These are phyloP conservation scores for Centaurea solstitialis DNA, from an alignment of 129 eudicot genomes.

Conservation along the genomic window DNA sequence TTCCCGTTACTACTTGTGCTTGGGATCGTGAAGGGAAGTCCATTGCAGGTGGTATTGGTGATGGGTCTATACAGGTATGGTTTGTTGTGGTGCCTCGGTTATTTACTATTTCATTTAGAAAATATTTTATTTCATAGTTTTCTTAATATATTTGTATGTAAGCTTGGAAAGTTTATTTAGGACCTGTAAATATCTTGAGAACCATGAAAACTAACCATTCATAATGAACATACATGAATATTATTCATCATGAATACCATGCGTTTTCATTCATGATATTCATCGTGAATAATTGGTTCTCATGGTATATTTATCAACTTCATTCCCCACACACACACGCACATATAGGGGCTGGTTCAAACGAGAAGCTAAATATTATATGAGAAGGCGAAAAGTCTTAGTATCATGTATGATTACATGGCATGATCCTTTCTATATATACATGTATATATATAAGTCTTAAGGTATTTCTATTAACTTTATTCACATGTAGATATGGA, in stretches of 20 bases:
- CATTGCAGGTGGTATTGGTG: constrained; percentile 93
- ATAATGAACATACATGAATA: not conserved
- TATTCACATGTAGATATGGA: constrained; percentile 67
- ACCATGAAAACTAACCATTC: not conserved
- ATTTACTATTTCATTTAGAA: not conserved
- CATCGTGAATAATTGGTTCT: not conserved
- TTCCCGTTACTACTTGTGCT: constrained; percentile 91
- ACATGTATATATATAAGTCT: not conserved
- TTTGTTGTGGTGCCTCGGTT: not conserved
- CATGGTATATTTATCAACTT: not conserved
- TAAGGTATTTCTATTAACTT: not conserved
- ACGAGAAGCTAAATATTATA: no score
- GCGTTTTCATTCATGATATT: no score
- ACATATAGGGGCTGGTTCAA: no score
- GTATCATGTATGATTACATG: no score
- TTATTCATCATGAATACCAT: no score
- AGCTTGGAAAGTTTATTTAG: not conserved
- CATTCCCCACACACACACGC: not conserved
- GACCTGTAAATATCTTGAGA: not conserved
- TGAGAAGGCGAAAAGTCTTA: no score
- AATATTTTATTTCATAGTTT: not conserved
- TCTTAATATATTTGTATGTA: not conserved
- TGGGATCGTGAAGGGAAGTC: constrained; percentile 97
- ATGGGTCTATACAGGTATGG: constrained; percentile 95
- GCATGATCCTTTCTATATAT: no score